A percentile compares a stretch with the other conserved stretches of the same genome.
Conservation (phyloP, 805 yeast species). For the Zygoascus ofunaensis region DNA sequence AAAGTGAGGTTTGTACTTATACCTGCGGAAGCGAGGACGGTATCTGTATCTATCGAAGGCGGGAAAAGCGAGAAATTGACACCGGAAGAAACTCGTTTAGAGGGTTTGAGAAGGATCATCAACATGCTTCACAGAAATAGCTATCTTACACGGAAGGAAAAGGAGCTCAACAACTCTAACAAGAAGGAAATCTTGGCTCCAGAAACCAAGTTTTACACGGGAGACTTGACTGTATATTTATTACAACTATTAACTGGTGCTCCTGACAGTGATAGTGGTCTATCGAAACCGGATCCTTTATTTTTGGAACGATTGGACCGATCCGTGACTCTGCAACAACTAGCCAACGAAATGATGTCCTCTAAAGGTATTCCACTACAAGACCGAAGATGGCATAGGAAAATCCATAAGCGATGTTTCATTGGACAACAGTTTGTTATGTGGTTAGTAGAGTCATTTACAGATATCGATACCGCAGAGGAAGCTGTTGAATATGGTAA, state of each 20-base stretch:
- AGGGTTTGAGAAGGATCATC: slow-evolving; percentile 63
- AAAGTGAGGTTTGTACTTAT: slow-evolving; percentile 76
- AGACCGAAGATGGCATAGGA: slow-evolving; percentile 89
- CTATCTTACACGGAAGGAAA: slow-evolving; percentile 37
- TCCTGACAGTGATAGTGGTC: slow-evolving; percentile 18
- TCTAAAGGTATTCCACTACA: slow-evolving; percentile 52
- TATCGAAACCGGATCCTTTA: slow-evolving; percentile 26
- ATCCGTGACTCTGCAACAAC: slow-evolving; percentile 39
- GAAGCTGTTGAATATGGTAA: slow-evolving; percentile 81
- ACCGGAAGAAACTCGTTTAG: slow-evolving; percentile 85
- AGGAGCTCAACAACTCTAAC: slow-evolving; percentile 24
- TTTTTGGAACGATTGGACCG: slow-evolving; percentile 36
- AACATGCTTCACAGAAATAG: slow-evolving; percentile 54
- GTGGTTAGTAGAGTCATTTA: slow-evolving; percentile 74
- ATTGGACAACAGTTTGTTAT: slow-evolving; percentile 77
- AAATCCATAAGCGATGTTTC: slow-evolving; percentile 65
- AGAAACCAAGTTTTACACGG: slow-evolving; percentile 81
- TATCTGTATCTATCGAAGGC: slow-evolving; percentile 30
- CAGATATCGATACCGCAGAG: slow-evolving; percentile 72
- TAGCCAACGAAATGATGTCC: slow-evolving; percentile 62
- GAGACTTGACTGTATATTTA: slow-evolving; percentile 62
- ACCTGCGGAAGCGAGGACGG: slow-evolving; percentile 62
- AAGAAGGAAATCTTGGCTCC: slow-evolving; percentile 47
- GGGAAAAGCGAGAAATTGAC: slow-evolving; percentile 51
- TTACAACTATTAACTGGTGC: slow-evolving; percentile 39